Evolutionary conservation across 345 rosid genomes (phyloP), one percentile per base, ranked within the genome.

Genomic region (Sonneratia caseolaris): DNA sequence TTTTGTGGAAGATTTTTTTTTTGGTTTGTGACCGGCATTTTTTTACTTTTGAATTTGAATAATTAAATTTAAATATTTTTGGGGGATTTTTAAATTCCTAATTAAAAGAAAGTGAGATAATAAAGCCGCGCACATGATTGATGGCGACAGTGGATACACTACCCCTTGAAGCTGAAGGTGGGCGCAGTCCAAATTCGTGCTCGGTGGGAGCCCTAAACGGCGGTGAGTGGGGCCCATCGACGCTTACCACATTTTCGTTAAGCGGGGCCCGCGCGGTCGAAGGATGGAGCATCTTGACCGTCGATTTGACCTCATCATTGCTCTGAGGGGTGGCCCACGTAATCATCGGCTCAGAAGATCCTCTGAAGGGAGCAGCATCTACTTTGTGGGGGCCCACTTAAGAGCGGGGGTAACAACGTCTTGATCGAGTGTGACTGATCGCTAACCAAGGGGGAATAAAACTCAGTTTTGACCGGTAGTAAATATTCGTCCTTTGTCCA

Each of bases 71-170:
- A 55, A 21, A 19, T 6, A 57, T 57, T 6, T n/a, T n/a, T 57
- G 22, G n/a, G 0, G 0, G 21, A 3, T n/a, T 57, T 5, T 55
- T 55, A 21, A 1, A 19, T 8, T 22, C 24, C 24, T 49, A 21
- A 0, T 5, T 1, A 1, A 5, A 35, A 3, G 18, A 62, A 27
- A 27, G 10, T 32, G 16, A 37, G 11, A 57, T 3, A 66, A 66
- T 8, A 47, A 43, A 69, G 10, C 18, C 37, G 13, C 61, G 74
- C 68, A 38, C 56, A 61, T 62, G 73, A 61, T 71, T 62, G 75
- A 72, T 49, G 70, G 15, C 18, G 75, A 72, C 70, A 13, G 75
- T 67, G 51, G 70, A 72, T 66, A 16, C 69, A 27, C 32, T 27
- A 27, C 32, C 32, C 32, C 32, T 27, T 27, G 32, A 27, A 27